These are phyloP conservation scores for Pichia inconspicua DNA, from an alignment of 1,139 yeast genomes.

Conservation along the genomic window DNA sequence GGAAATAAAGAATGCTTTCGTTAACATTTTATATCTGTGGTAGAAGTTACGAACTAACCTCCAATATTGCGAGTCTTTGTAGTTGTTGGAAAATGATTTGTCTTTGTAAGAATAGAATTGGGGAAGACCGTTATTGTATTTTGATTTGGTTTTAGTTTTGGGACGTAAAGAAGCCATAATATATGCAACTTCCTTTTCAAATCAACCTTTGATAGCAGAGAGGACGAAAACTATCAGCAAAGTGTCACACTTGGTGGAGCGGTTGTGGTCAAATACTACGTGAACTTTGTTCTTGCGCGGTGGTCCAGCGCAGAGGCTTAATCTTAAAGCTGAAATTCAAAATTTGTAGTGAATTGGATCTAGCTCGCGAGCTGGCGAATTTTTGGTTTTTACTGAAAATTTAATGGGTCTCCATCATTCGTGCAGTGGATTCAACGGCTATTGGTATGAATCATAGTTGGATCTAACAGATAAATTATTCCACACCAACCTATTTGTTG, in stretches of 20 bases:
- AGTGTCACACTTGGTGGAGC: neutral
- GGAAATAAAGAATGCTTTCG: slow-evolving; percentile 2
- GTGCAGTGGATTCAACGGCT: neutral
- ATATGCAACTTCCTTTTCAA: neutral
- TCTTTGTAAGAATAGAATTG: slow-evolving; percentile 14
- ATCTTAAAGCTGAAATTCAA: no score
- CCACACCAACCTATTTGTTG: no score
- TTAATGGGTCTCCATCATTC: neutral
- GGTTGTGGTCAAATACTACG: no score
- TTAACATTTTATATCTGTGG: slow-evolving; percentile 4
- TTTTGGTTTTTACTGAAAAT: no score
- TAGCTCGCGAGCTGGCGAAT: no score
- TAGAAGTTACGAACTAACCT: slow-evolving; percentile 5
- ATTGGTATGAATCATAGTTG: neutral
- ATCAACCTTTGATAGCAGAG: neutral
- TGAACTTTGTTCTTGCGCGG: no score
- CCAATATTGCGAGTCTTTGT: slow-evolving; percentile 1
- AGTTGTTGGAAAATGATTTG: slow-evolving; percentile 9
- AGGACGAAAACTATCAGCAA: neutral
- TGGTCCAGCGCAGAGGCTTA: no score
- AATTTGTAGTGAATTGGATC: no score
- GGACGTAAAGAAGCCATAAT: slow-evolving; percentile 12
- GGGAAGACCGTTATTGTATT: slow-evolving; percentile 12
- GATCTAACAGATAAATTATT: neutral
- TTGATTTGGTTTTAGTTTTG: slow-evolving; percentile 8